Conservation (phyloP, 768 basidiomycete species). For the Tulasnella sp. region DNA sequence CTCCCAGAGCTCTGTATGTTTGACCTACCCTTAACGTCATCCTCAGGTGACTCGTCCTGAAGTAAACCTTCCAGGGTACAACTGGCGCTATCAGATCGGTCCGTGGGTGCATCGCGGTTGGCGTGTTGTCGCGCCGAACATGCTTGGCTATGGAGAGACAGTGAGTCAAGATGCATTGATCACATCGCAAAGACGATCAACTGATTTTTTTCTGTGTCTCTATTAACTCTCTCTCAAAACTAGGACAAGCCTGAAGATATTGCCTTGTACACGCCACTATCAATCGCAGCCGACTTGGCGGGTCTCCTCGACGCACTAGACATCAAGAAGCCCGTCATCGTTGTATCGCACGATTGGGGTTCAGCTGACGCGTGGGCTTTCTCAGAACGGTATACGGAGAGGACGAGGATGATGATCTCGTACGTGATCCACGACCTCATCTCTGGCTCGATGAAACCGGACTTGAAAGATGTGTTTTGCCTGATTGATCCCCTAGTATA, state of each 20-base stretch:
- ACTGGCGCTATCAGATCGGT: constrained; percentile 63
- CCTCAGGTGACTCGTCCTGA: too few relatives aligned
- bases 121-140: constrained; percentile 45
- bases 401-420: too few relatives aligned
- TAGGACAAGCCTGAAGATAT: constrained; percentile 46
- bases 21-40: too few relatives aligned
- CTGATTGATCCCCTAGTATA: too few relatives aligned
- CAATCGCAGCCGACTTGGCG: constrained; percentile 48
- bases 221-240: too few relatives aligned
- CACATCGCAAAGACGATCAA: too few relatives aligned
- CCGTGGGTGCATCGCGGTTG: constrained; percentile 54
- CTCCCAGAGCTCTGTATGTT: too few relatives aligned
- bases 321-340: constrained; percentile 26
- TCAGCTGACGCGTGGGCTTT: constrained; percentile 51
- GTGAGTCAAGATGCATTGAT: constrained; percentile 12
- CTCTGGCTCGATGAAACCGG: too few relatives aligned
- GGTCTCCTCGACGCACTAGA: constrained; percentile 49
- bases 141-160: constrained; percentile 51
- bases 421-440: too few relatives aligned
- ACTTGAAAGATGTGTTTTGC: too few relatives aligned
- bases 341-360: constrained; percentile 80
- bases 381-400: constrained; percentile 24
- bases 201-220: too few relatives aligned
- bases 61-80: constrained; percentile 38
- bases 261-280: constrained; percentile 47